Percentiles rank a stretch among this genome's conserved stretches.
These are phyloP conservation scores for Penicillium occitanis DNA, from an alignment of 2,329 filamentous ascomycete species.

Conservation along the genomic window DNA sequence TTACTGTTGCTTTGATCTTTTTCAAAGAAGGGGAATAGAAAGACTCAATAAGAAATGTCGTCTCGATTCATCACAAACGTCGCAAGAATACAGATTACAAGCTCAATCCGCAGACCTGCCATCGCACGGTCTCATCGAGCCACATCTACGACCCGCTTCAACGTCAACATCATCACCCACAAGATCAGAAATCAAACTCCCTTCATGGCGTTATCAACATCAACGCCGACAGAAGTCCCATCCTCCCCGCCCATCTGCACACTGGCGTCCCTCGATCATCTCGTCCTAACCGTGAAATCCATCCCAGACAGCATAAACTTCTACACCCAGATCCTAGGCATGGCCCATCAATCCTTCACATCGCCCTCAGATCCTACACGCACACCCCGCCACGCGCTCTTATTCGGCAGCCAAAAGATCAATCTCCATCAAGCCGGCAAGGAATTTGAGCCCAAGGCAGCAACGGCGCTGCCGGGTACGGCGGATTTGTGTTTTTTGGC, in stretches of 20 bases:
- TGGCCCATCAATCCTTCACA: constrained; percentile 55
- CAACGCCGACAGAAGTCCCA: constrained; percentile 9
- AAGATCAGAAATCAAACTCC: neutral
- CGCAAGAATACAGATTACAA: neutral
- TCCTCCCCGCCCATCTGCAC: constrained; percentile 20
- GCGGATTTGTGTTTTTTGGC: constrained; percentile 62
- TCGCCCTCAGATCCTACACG: constrained; percentile 39
- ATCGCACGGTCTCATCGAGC: neutral
- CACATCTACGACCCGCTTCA: neutral
- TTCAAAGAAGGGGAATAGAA: neutral
- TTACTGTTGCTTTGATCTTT: neutral
- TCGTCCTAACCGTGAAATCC: constrained; percentile 59
- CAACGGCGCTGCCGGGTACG: constrained; percentile 54
- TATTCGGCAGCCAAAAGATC: constrained; percentile 61
- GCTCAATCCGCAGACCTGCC: neutral
- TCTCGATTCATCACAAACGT: neutral
- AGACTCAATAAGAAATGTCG: neutral
- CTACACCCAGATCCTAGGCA: constrained; percentile 58
- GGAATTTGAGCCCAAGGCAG: constrained; percentile 62
- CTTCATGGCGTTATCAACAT: neutral
- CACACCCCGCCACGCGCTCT: constrained; percentile 51
- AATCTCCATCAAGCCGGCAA: constrained; percentile 60
- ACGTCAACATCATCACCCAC: neutral
- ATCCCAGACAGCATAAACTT: constrained; percentile 54
- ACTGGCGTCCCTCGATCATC: constrained; percentile 54